Evolutionary conservation across 1,284 basidiomycete species (phyloP).

Genomic region (Ceratobasidium sp.): DNA sequence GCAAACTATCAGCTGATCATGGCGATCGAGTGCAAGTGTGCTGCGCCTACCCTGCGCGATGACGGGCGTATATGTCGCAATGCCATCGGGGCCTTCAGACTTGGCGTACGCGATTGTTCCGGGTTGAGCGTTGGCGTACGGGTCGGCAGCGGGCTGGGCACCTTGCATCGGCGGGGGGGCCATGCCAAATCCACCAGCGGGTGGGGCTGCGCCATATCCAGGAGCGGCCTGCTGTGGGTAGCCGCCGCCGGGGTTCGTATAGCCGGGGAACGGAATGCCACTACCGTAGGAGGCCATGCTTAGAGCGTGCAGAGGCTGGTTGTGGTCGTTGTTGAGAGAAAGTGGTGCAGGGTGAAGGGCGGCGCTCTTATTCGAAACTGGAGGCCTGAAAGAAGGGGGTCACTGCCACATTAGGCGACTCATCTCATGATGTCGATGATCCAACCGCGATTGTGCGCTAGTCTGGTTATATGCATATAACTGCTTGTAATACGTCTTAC

Average conservation of each 20-base stretch:
- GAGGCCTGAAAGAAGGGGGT: conserved; percentile 30
- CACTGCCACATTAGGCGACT: conserved; percentile 38
- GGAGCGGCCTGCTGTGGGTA: too few species aligned
- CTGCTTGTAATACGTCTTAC: neutral
- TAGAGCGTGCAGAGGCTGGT: conserved; percentile 5
- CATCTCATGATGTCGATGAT: conserved; percentile 36
- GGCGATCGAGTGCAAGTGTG: conserved; percentile 1
- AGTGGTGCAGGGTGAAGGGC: conserved; percentile 34
- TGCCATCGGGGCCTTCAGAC: conserved; percentile 37
- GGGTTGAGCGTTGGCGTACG: conserved; percentile 31
- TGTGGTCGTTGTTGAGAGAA: conserved; percentile 34
- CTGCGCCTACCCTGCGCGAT: conserved; percentile 21
- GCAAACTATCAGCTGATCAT: conserved; percentile 12
- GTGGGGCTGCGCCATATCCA: neutral
- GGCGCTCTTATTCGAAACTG: conserved; percentile 34
- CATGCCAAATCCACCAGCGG: neutral
- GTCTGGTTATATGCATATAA: neutral
- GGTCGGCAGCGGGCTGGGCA: conserved; percentile 7
- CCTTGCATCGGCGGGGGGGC: neutral
- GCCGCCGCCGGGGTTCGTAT: conserved; percentile 9
- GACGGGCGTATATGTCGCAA: conserved; percentile 37
- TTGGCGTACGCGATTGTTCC: conserved; percentile 36
- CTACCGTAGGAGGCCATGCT: conserved; percentile 14
- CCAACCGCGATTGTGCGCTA: conserved; percentile 34
- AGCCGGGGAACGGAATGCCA: conserved; percentile 34